Base-by-base conservation (phyloP, 75 land plant genomes). In the Picea sitchensis region DNA sequence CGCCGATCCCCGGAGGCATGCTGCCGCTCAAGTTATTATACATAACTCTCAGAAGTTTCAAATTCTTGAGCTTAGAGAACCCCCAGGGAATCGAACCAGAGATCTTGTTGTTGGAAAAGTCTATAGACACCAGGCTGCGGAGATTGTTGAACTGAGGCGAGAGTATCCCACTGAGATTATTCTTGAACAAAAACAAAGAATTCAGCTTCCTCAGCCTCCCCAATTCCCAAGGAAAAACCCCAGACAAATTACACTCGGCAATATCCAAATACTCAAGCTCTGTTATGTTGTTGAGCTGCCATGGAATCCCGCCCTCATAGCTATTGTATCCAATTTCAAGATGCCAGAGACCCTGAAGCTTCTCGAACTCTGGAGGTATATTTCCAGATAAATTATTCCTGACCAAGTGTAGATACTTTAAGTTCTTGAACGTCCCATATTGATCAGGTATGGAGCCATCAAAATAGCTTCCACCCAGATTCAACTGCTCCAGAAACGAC, bases 391-490 rank as follows among this genome's bases (percentile, higher is more conserved):
- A 88, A 13, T 57, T 69, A 79, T 88, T 88, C 2, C 88, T 86
- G 13, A 88, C 87, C 2, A 90, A 75, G 13, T 86, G 82, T 26
- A 90, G 71, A 56, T 89, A 89, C 77, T 83, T 86, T 1, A 93
- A 84, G 59, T 51, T 83, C 65, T 74, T 84, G 69, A 86, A 21
- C 61, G 61, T 75, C 20, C 87, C 87, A 58, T 86, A 86, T 7
- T 77, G 79, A 0, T 79, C 26, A 0, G 96, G 96, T 30, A 94
- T 89, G 3, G 26, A 32, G 20, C 96, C 98, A 4, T 71, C 51
- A 61, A 96, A 92, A 79, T 83, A 87, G 86, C 94, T 92, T 21
- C 96, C 94, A 3, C 93, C 94, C 47, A 96, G 91, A 61, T 91
- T 93, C 74, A 96, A 84, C 31, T 76, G 59, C 80, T 89, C 81